phyloP scores from a whole-genome alignment of 257 asterid species.

The Fraxinus quadrangulata region DNA sequence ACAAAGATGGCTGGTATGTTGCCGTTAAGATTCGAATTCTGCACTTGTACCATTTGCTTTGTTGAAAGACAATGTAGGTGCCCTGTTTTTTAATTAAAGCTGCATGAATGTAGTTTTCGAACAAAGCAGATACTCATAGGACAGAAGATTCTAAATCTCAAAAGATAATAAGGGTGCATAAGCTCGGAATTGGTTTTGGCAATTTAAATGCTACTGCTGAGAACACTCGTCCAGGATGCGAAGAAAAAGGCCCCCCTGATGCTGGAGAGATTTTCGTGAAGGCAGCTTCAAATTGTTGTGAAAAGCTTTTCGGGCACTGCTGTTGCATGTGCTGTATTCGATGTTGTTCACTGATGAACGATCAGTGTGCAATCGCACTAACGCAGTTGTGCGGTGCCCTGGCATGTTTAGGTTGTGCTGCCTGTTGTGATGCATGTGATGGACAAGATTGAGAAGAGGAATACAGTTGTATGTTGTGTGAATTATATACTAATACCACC shows the following conservation, averaged over 20 bases:
- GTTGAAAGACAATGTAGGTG: neutral
- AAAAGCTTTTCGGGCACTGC: conserved; percentile 54
- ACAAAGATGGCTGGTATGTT: neutral
- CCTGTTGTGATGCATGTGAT: conserved; percentile 54
- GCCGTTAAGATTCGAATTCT: neutral
- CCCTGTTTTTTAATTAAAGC: neutral
- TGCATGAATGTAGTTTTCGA: conserved; percentile 35
- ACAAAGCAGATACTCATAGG: conserved; percentile 38
- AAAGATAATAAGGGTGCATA: conserved; percentile 29
- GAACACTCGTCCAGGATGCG: conserved; percentile 60
- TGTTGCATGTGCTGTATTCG: conserved; percentile 85
- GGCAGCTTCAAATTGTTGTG: conserved; percentile 73
- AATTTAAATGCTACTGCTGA: conserved; percentile 65
- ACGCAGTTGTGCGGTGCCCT: conserved; percentile 66
- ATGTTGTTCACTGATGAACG: conserved; percentile 61
- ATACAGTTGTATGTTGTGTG: neutral
- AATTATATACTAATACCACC: neutral
- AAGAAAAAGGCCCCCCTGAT: conserved; percentile 40
- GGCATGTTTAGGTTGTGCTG: conserved; percentile 76
- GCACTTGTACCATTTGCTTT: neutral
- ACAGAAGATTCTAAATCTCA: conserved; percentile 47
- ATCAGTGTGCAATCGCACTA: conserved; percentile 64
- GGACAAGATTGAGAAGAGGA: conserved; percentile 41
- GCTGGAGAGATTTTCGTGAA: conserved; percentile 59
- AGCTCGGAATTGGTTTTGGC: conserved; percentile 71